phyloP scores from a whole-genome alignment of 352 stramenopile species.

The Phytophthora crassamura region DNA sequence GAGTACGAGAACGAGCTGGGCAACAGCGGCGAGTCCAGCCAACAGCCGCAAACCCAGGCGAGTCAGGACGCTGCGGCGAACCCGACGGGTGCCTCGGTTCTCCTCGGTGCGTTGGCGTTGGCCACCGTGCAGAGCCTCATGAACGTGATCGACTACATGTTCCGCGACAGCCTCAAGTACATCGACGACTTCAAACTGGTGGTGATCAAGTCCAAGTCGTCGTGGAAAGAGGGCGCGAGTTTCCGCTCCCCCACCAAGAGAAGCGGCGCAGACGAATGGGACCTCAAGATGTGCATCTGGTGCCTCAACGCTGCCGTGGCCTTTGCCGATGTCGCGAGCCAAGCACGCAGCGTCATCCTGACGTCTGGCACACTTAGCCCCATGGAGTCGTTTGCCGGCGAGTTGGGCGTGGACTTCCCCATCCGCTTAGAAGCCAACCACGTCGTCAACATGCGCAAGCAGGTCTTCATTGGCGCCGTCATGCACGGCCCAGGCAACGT shows the following conservation, averaged over 20 bases:
- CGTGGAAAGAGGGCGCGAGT: slow-evolving; percentile 29
- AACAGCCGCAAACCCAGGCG: slow-evolving; percentile 26
- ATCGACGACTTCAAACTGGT: slow-evolving; percentile 87
- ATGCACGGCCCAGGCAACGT: slow-evolving; percentile 74
- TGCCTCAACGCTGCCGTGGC: slow-evolving; percentile 86
- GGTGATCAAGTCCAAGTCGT: slow-evolving; percentile 35
- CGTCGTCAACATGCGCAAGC: slow-evolving; percentile 88
- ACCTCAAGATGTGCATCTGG: slow-evolving; percentile 88
- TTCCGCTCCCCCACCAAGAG: slow-evolving; percentile 38
- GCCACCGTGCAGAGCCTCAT: slow-evolving; percentile 67
- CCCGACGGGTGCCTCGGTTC: slow-evolving; percentile 31
- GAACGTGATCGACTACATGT: slow-evolving; percentile 84
- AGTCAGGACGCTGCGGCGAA: slow-evolving; percentile 37
- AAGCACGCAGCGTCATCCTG: slow-evolving; percentile 79
- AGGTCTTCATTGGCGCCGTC: slow-evolving; percentile 80
- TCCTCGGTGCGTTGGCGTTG: slow-evolving; percentile 62
- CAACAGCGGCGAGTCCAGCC: slow-evolving; percentile 33
- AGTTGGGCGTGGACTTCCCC: slow-evolving; percentile 81
- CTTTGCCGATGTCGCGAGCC: slow-evolving; percentile 76
- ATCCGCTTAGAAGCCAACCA: slow-evolving; percentile 88
- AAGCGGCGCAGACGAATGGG: slow-evolving; percentile 42
- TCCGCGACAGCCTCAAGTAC: slow-evolving; percentile 78
- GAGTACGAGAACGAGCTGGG: slow-evolving; percentile 68
- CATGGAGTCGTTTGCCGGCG: slow-evolving; percentile 89
- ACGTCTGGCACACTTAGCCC: slow-evolving; percentile 87